phyloP scores from a whole-genome alignment of 73 alveolate species.

The Durusdinium trenchii region DNA sequence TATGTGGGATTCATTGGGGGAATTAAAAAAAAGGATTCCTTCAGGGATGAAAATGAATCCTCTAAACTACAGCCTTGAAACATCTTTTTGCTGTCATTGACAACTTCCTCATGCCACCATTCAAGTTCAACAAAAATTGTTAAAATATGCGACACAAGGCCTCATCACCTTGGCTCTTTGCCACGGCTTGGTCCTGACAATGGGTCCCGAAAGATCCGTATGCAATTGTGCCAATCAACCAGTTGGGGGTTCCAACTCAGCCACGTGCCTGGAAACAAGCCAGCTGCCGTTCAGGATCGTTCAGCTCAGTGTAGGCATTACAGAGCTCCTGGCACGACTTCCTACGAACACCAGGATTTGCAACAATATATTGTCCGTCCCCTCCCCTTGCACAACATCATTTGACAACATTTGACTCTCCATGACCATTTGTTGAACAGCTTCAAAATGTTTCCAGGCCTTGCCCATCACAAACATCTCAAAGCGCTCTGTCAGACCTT shows the following conservation, averaged over 20 bases:
- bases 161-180: slow-evolving; percentile 54
- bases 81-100: background rate
- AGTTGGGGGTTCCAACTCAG: background rate
- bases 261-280: slow-evolving; percentile 97
- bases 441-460: background rate
- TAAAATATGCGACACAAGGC: background rate
- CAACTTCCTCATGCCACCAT: background rate
- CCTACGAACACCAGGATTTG: background rate
- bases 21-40: no score
- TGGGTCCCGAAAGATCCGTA: background rate
- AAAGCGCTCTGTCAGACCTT: slow-evolving; percentile 98
- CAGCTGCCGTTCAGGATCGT: slow-evolving; percentile 97
- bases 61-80: background rate
- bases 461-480: slow-evolving; percentile 98
- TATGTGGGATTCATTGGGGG: background rate
- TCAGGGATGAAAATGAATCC: background rate
- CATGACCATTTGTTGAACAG: background rate
- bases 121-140: background rate
- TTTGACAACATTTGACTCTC: background rate
- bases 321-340: slow-evolving; percentile 97
- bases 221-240: no score
- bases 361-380: background rate
- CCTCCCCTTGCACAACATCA: background rate
- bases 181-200: slow-evolving; percentile 13
- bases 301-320: slow-evolving; percentile 99